phyloP scores from a whole-genome alignment of 1,139 yeast species.

The Lodderomyces oxycetoniae region DNA sequence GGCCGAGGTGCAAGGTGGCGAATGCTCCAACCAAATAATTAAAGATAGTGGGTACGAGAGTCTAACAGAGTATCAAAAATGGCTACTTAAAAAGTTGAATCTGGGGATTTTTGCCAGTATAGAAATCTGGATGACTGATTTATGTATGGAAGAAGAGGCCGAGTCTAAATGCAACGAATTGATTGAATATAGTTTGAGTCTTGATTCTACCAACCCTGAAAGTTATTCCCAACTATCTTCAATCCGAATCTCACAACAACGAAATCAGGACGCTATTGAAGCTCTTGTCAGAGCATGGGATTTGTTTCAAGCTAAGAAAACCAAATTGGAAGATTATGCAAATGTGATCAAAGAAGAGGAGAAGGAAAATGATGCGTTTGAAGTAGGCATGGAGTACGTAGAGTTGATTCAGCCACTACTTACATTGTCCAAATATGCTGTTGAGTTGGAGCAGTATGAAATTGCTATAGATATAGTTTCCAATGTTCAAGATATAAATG shows the following conservation, averaged over 20 bases:
- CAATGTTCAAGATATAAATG: conserved; percentile 71
- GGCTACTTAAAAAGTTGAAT: conserved; percentile 52
- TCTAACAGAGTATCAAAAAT: conserved; percentile 27
- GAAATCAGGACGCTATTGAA: conserved; percentile 63
- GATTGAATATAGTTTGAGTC: conserved; percentile 58
- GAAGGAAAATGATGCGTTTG: conserved; percentile 29
- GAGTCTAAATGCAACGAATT: conserved; percentile 74
- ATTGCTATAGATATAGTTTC: conserved; percentile 57
- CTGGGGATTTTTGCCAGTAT: conserved; percentile 81
- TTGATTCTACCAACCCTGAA: conserved; percentile 67
- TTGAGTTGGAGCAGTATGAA: conserved; percentile 73
- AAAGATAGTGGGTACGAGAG: conserved; percentile 19
- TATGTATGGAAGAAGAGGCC: conserved; percentile 91
- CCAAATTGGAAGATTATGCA: conserved; percentile 44
- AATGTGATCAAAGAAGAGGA: conserved; percentile 16
- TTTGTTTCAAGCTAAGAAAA: conserved; percentile 51
- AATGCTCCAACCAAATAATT: conserved; percentile 4
- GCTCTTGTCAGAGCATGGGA: conserved; percentile 75
- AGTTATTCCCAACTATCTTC: conserved; percentile 80
- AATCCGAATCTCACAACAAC: conserved; percentile 84
- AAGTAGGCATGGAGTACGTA: conserved; percentile 48
- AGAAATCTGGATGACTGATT: conserved; percentile 99
- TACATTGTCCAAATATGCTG: conserved; percentile 65
- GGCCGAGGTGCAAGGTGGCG: conserved; percentile 10
- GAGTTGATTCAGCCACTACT: conserved; percentile 66